Percentiles rank a stretch among this genome's conserved stretches.
Conservation (phyloP, 305 asterid species). For the Plantago rigida region DNA sequence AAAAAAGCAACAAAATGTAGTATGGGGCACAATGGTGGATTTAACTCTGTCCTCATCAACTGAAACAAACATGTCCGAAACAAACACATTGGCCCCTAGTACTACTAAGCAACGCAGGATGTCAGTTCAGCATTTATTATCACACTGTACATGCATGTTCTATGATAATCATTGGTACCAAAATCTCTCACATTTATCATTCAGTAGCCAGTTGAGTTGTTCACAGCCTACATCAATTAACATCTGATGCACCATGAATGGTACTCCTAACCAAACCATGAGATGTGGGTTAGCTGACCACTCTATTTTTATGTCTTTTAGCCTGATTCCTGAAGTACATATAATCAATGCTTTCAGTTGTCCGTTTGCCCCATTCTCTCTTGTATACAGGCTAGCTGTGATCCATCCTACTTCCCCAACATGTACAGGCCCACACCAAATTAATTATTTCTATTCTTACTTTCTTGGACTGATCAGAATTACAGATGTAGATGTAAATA, state of each 20-base stretch:
- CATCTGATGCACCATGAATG: constrained; percentile 22
- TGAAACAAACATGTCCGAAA: constrained; percentile 19
- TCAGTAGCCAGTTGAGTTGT: constrained; percentile 19
- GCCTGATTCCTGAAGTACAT: constrained; percentile 5
- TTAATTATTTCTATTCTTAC: constrained; percentile 8
- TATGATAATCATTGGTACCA: constrained; percentile 23
- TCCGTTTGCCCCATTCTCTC: constrained; percentile 5
- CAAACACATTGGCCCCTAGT: constrained; percentile 17
- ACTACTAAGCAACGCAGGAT: constrained; percentile 19
- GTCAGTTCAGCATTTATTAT: constrained; percentile 19
- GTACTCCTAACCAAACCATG: constrained; percentile 7
- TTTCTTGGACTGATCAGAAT: no score
- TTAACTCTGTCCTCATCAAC: constrained; percentile 24
- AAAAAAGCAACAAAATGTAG: constrained; percentile 14
- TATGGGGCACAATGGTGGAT: constrained; percentile 9
- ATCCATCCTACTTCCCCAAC: constrained; percentile 22
- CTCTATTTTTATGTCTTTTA: constrained; percentile 10
- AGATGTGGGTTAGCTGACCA: constrained; percentile 10
- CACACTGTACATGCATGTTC: constrained; percentile 21
- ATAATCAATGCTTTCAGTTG: constrained; percentile 4
- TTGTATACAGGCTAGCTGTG: constrained; percentile 11
- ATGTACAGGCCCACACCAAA: constrained; percentile 15
- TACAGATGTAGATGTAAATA: not conserved
- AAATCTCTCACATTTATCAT: constrained; percentile 20
- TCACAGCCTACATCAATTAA: constrained; percentile 23